A percentile compares a stretch with the other conserved stretches of the same genome.
These are phyloP conservation scores for Detonula confervacea DNA, from an alignment of 352 stramenopile species.

Conservation along the genomic window DNA sequence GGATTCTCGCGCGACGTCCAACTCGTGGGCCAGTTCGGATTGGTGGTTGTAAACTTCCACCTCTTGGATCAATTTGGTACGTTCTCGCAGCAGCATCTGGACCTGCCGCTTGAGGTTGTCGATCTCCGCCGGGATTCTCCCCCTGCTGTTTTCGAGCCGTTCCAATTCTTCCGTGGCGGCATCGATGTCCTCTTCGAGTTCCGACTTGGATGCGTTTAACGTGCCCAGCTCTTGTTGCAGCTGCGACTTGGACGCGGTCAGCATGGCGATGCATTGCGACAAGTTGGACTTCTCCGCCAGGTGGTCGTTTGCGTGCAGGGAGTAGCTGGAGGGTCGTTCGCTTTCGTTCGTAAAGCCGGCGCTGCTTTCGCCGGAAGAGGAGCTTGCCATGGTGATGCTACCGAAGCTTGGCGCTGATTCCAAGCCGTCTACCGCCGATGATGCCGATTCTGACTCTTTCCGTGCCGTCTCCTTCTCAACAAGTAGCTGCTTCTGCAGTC, in stretches of 20 bases:
- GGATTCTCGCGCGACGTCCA: neutral
- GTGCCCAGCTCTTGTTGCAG: neutral
- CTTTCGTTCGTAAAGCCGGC: constrained; percentile 7
- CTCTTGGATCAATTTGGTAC: constrained; percentile 33
- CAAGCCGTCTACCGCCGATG: neutral
- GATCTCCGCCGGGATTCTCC: constrained; percentile 22
- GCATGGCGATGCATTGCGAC: neutral
- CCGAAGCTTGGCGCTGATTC: neutral
- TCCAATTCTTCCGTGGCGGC: neutral
- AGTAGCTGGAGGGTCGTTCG: constrained; percentile 4
- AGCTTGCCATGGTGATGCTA: neutral
- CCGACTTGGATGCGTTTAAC: neutral
- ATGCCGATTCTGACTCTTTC: neutral
- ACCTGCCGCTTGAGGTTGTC: constrained; percentile 17
- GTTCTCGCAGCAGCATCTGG: constrained; percentile 12
- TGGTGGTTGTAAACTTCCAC: constrained; percentile 34
- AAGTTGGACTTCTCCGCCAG: neutral
- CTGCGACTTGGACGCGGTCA: no score
- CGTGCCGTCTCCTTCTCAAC: no score
- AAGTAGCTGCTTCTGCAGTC: neutral
- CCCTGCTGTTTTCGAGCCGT: neutral
- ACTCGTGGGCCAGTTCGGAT: constrained; percentile 16
- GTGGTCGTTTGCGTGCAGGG: neutral
- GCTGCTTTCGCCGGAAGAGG: neutral
- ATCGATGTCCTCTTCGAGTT: neutral